Conservation (phyloP, 257 asterid genomes). For the Striga asiatica region DNA sequence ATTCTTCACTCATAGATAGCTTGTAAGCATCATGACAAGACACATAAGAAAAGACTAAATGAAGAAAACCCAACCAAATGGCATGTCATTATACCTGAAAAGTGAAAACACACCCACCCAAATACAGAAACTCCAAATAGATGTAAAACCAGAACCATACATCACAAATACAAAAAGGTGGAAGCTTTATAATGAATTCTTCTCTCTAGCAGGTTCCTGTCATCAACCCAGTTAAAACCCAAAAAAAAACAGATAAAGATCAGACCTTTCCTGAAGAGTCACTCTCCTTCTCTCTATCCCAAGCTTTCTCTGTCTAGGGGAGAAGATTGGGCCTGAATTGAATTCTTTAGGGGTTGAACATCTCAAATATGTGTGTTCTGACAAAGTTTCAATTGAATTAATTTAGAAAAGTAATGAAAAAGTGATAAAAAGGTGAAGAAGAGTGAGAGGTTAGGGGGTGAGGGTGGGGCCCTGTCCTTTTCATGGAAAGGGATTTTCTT, state of each 20-base stretch:
- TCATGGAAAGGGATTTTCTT: background rate
- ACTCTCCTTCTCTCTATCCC: constrained; percentile 3
- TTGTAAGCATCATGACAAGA: background rate
- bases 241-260: constrained; percentile 17
- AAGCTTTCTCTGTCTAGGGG: constrained; percentile 1
- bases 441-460: constrained; percentile 12
- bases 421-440: constrained; percentile 38
- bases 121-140: background rate
- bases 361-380: constrained; percentile 23
- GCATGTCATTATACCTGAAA: constrained; percentile 4
- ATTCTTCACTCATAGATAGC: too few species aligned
- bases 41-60: constrained; percentile 3
- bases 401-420: constrained; percentile 13
- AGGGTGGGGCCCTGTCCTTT: constrained; percentile 29
- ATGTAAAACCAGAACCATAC: background rate
- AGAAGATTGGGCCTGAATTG: constrained; percentile 13
- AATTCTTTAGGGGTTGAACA: constrained; percentile 20
- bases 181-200: constrained; percentile 18
- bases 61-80: constrained; percentile 12
- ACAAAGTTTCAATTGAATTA: constrained; percentile 25
- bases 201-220: constrained; percentile 26
- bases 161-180: background rate
- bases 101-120: background rate
- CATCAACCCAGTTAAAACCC: constrained; percentile 15
- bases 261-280: constrained; percentile 19